Base-by-base conservation (phyloP, 177 flowering plant species). In the Vitis hybrid region DNA sequence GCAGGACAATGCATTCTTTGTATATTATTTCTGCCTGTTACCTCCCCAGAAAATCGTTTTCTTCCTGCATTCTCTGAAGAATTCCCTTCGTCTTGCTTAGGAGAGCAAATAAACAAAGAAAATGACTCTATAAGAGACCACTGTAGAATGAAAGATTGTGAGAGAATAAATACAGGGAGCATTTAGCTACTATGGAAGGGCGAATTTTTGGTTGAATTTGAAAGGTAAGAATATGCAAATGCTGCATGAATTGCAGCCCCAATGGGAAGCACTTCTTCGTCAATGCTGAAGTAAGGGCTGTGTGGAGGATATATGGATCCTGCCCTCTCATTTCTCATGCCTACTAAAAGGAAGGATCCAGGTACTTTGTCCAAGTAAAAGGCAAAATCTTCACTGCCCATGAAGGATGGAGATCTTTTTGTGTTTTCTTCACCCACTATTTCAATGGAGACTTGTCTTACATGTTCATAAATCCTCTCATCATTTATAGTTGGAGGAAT, bases 351-450 rank as follows among this genome's bases (percentile, higher is more conserved):
- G 34, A 86, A 84, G 30, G 79, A 66, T 8, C 91, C 93, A 1
- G 89, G 88, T 5, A 86, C 72, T 23, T 75, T 63, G 45, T 85
- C 84, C 19, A 74, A 57, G 74, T 78, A 89, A 74, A 87, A 84
- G 8, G 91, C 83, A 64, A 89, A 89, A 68, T 89, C 93, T 71
- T 89, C 93, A 63, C 84, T 82, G 12, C 88, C 89, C 84, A 82
- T 87, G 68, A 72, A 70, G 26, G 10, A 45, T 2, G 80, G 86
- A 52, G 85, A 72, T 34, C 64, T 4, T 56, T 50, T 32, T 13
- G 65, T 52, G 70, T 82, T 83, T 9, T 77, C 73, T 52, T 75
- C 77, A 26, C 93, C 93, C 14, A 89, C 52, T 5, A 87, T 67
- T 14, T 69, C 74, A 2, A 19, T 40, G 0, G 87, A 74, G 5